Conservation (phyloP, 208 protist genomes). For the Wallacemonas rigidus region DNA sequence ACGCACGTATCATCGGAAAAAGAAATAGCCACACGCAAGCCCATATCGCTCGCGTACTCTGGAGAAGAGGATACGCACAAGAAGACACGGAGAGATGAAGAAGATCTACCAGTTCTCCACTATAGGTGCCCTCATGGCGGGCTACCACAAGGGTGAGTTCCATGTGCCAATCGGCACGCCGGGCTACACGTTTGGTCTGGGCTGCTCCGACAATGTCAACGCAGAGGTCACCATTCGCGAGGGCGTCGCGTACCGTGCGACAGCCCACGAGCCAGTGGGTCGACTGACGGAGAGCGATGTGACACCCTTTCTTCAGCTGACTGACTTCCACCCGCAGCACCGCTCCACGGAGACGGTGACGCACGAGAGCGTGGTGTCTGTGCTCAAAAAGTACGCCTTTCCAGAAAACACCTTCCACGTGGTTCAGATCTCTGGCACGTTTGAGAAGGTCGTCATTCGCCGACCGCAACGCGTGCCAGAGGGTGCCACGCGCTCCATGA, state of each 20-base stretch:
- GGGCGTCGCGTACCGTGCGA: slow-evolving; percentile 17
- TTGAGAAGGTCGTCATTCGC: slow-evolving; percentile 1
- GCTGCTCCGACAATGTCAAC: slow-evolving; percentile 21
- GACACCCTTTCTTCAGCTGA: slow-evolving; percentile 18
- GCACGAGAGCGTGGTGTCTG: neutral
- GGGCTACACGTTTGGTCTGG: slow-evolving; percentile 15
- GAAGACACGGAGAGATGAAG: slow-evolving; percentile 11
- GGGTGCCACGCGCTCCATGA: slow-evolving; percentile 10
- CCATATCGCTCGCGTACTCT: too few relatives aligned
- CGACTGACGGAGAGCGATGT: neutral
- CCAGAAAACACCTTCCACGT: slow-evolving; percentile 13
- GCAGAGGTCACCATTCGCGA: slow-evolving; percentile 16
- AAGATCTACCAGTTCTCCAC: slow-evolving; percentile 8
- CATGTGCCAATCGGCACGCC: neutral
- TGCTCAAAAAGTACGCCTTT: neutral
- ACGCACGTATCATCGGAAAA: too few relatives aligned
- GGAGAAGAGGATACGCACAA: neutral
- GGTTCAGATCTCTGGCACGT: slow-evolving; percentile 1
- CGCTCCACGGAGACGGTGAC: neutral
- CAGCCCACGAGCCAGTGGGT: slow-evolving; percentile 5
- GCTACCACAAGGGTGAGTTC: slow-evolving; percentile 15
- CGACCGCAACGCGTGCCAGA: slow-evolving; percentile 12
- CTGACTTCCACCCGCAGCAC: neutral
- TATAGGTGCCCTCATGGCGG: slow-evolving; percentile 3
- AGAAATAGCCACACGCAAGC: too few relatives aligned